Base-by-base conservation (phyloP, 768 basidiomycete species). In the Lentinula edodes region DNA sequence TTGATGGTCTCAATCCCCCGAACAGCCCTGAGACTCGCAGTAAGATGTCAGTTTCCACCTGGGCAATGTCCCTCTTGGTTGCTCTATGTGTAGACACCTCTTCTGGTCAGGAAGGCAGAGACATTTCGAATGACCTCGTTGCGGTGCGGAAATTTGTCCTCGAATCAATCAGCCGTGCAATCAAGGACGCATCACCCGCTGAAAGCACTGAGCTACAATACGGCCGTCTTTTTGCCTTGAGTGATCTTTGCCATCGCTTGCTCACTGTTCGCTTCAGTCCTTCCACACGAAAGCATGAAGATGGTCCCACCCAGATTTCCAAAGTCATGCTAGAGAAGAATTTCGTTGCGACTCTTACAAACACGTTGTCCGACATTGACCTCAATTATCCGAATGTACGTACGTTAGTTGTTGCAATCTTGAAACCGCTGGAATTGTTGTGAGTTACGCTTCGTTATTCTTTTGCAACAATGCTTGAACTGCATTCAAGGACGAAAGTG, bases 241-340 rank as follows among this genome's bases (percentile, higher is more conserved):
- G 88, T 28, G 94, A 98, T 66, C 77, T 99, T 32, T 92, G 92
- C 68, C 84, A 92, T 73, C 89, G 94, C 8, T 77, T 99, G 38
- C 79, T 99, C 60, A 90, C 88, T 1, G 88, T 91, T 23, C 85
- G 89, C 34, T 86, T 89, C 72, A 88, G 83, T 62, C 76, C 76
- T 6, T 72, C 76, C 39, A 81, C 84, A 58, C 78, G 86, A 50
- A 85, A 82, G 65, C 79, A 82, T 61, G 86, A 86, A 51, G 96
- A 94, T 54, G 82, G 82, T n/a, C 89, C 89, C 3, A 89, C 95
- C 7, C 95, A 97, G 63, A 83, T 98, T 57, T 94, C 96, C 20
- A 98, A 98, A 76, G 83, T 95, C 64, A 99, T 99, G 97, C 75
- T 99, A 55, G 97, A 99, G 80, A 98, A 98, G 78, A 92, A 92